phyloP scores from a whole-genome alignment of 768 basidiomycete genomes.

The Boletus eberwhitei region DNA sequence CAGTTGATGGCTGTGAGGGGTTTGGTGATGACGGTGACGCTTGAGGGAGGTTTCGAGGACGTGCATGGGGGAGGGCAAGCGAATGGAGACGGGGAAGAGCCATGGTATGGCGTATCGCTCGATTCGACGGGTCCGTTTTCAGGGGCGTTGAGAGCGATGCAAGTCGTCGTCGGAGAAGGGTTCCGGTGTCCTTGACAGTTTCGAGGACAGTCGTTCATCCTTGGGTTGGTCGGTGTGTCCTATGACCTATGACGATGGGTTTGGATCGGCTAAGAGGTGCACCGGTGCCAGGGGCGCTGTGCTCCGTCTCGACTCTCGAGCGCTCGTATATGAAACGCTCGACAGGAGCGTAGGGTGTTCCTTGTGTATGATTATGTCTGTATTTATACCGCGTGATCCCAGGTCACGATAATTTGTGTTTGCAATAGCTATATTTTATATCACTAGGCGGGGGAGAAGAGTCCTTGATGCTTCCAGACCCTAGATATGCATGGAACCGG shows the following conservation, averaged over 20 bases:
- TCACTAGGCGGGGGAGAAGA: too few species aligned
- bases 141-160: slow-evolving; percentile 1
- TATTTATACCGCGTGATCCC: too few species aligned
- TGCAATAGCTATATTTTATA: too few species aligned
- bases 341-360: too few species aligned
- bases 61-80: not conserved
- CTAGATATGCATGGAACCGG: too few species aligned
- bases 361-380: too few species aligned
- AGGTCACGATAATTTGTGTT: too few species aligned
- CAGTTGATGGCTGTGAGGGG: not conserved
- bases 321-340: too few species aligned
- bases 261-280: not conserved
- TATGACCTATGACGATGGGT: not conserved
- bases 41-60: not conserved
- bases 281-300: too few species aligned
- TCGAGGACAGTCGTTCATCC: not conserved
- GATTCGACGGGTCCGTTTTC: not conserved
- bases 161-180: slow-evolving; percentile 3
- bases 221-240: not conserved
- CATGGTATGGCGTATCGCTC: not conserved
- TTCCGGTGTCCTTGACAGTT: not conserved
- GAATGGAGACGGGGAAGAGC: not conserved
- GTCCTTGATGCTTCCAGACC: too few species aligned
- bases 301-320: not conserved
- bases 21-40: slow-evolving; percentile 8